Conservation (phyloP, 805 yeast species). For the Myxozyma kluyveri region DNA sequence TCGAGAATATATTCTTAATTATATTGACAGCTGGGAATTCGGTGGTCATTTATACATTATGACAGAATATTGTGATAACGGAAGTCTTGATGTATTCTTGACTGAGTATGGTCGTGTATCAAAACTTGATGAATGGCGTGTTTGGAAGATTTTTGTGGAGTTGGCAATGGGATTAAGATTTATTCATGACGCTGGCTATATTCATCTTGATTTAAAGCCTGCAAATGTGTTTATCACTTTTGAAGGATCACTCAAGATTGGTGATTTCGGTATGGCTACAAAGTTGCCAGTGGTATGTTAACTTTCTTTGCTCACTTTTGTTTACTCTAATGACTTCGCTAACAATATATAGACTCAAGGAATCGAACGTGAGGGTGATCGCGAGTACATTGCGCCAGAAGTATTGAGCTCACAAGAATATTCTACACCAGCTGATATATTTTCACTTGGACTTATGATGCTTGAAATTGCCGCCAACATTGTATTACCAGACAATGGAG, state of each 20-base stretch:
- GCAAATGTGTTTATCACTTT: constrained; percentile 92
- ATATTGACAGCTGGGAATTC: constrained; percentile 80
- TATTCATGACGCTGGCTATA: constrained; percentile 70
- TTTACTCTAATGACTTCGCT: not conserved
- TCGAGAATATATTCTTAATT: constrained; percentile 71
- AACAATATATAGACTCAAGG: constrained; percentile 34
- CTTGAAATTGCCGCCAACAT: constrained; percentile 96
- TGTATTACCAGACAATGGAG: constrained; percentile 90
- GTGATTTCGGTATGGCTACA: constrained; percentile 95
- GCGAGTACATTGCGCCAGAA: constrained; percentile 98
- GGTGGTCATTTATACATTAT: constrained; percentile 76
- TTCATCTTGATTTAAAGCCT: constrained; percentile 91
- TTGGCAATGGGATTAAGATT: constrained; percentile 73
- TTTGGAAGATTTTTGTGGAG: constrained; percentile 93
- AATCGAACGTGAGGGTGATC: constrained; percentile 93
- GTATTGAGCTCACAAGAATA: constrained; percentile 77
- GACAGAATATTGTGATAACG: constrained; percentile 95
- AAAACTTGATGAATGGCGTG: constrained; percentile 91
- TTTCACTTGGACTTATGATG: constrained; percentile 89
- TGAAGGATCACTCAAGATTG: constrained; percentile 90
- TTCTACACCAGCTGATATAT: constrained; percentile 89
- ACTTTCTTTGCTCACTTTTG: constrained; percentile 42
- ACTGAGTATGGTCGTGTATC: constrained; percentile 72
- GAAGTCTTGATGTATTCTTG: constrained; percentile 77
- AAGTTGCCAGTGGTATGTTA: constrained; percentile 54